Percentiles rank a stretch among this genome's conserved stretches.
Evolutionary conservation across 2,329 filamentous ascomycete genomes (phyloP).

Genomic region (Microcyclosporella mali): DNA sequence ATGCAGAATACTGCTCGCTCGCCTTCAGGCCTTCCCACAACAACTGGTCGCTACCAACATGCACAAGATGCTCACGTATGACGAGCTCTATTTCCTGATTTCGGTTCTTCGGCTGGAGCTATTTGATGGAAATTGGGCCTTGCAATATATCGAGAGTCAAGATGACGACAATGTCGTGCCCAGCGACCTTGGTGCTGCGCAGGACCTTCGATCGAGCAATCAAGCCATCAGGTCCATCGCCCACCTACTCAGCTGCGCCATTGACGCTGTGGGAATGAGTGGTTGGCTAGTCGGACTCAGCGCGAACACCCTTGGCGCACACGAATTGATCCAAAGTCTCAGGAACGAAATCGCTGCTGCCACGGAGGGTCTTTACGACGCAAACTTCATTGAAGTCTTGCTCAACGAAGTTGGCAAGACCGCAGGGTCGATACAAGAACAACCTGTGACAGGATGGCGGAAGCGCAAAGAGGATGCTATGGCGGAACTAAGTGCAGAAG

Average conservation of each 20-base stretch:
- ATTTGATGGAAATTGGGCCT: conserved; percentile 68
- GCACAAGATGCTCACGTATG: conserved; percentile 56
- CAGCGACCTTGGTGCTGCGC: conserved; percentile 53
- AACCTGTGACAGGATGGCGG: background rate
- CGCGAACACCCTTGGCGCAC: conserved; percentile 48
- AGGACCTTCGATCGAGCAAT: conserved; percentile 54
- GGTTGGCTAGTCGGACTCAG: conserved; percentile 65
- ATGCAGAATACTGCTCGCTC: conserved; percentile 62
- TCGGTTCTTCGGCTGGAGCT: conserved; percentile 67
- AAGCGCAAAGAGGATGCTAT: conserved; percentile 4
- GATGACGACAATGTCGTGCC: conserved; percentile 49
- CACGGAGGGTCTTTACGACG: conserved; percentile 33
- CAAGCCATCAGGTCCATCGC: conserved; percentile 65
- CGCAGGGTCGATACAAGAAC: background rate
- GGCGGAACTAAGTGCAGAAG: conserved; percentile 6
- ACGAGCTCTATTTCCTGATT: conserved; percentile 66
- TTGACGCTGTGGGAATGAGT: conserved; percentile 68
- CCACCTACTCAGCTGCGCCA: conserved; percentile 63
- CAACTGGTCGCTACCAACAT: conserved; percentile 57
- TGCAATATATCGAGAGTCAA: conserved; percentile 57
- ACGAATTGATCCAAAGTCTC: conserved; percentile 60
- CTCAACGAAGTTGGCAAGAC: conserved; percentile 1
- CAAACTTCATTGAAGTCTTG: background rate
- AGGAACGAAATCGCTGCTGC: conserved; percentile 64
- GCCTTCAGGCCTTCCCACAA: conserved; percentile 61